These are phyloP conservation scores for Backusella westeae DNA, from an alignment of 192 early-diverging fungal species.

Conservation along the genomic window DNA sequence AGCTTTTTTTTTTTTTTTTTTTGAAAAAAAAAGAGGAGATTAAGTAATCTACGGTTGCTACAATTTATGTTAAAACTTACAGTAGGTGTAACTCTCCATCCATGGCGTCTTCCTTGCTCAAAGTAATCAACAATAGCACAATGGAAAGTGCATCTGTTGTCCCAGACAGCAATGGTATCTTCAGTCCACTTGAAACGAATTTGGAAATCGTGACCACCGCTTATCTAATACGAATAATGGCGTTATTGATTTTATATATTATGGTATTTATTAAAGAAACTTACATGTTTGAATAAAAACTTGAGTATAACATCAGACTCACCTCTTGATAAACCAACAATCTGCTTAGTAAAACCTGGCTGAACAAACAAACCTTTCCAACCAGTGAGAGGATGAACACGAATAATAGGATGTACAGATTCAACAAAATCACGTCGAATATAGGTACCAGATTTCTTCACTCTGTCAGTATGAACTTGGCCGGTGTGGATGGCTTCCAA, in stretches of 20 bases:
- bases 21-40: not conserved
- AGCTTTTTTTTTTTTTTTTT: not conserved
- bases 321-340: conserved; percentile 39
- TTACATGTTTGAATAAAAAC: conserved; percentile 46
- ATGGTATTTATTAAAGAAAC: not conserved
- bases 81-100: conserved; percentile 23
- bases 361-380: conserved; percentile 62
- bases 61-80: not conserved
- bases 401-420: conserved; percentile 33
- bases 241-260: not conserved
- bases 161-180: conserved; percentile 47
- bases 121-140: conserved; percentile 34
- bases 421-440: conserved; percentile 21
- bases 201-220: conserved; percentile 44
- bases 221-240: not conserved
- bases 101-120: conserved; percentile 25
- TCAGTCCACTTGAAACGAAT: conserved; percentile 47
- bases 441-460: not conserved
- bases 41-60: not conserved
- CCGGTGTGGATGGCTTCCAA: conserved; percentile 51
- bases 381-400: conserved; percentile 62
- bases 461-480: conserved; percentile 12
- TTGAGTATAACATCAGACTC: conserved; percentile 50
- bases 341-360: conserved; percentile 49
- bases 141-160: conserved; percentile 42